Percentiles rank a stretch among this genome's conserved stretches.
Conservation (phyloP, 495 filamentous ascomycete genomes). For the Glutinoglossum americanum region DNA sequence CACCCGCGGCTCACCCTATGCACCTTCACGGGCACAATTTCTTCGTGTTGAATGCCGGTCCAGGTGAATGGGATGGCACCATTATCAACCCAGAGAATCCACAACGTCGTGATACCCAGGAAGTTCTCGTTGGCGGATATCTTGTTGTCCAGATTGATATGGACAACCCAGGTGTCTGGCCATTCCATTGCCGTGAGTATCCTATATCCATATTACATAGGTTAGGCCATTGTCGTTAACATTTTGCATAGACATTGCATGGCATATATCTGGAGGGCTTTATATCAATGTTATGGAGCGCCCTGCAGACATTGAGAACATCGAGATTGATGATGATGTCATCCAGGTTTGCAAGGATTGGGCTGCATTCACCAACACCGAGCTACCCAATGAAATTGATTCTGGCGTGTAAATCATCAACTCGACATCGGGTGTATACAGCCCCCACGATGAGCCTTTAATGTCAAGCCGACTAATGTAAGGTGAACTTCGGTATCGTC, state of each 20-base stretch:
- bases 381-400: conserved; percentile 33
- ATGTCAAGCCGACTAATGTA: too few species aligned
- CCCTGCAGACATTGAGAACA: conserved; percentile 19
- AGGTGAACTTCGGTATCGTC: too few species aligned
- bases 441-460: too few species aligned
- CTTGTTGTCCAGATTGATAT: conserved; percentile 3
- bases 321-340: conserved; percentile 20
- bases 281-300: conserved; percentile 11
- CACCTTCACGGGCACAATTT: conserved; percentile 41
- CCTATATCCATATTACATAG: not conserved
- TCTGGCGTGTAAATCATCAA: not conserved
- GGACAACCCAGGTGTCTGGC: conserved; percentile 7
- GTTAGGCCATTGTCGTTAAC: not conserved
- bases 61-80: conserved; percentile 4
- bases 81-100: conserved; percentile 19
- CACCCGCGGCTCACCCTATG: conserved; percentile 17
- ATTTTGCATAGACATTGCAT: conserved; percentile 6
- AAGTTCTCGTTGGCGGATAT: conserved; percentile 19
- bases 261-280: conserved; percentile 2
- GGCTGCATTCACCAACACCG: conserved; percentile 22
- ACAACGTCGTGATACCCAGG: conserved; percentile 35
- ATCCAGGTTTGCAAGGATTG: conserved; percentile 28
- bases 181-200: conserved; percentile 8
- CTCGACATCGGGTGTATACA: too few species aligned
- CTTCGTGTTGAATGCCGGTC: conserved; percentile 27